Evolutionary conservation across 2,329 filamentous ascomycete species (phyloP), one percentile per base, ranked within the genome.

Genomic region (Fusarium sp.): DNA sequence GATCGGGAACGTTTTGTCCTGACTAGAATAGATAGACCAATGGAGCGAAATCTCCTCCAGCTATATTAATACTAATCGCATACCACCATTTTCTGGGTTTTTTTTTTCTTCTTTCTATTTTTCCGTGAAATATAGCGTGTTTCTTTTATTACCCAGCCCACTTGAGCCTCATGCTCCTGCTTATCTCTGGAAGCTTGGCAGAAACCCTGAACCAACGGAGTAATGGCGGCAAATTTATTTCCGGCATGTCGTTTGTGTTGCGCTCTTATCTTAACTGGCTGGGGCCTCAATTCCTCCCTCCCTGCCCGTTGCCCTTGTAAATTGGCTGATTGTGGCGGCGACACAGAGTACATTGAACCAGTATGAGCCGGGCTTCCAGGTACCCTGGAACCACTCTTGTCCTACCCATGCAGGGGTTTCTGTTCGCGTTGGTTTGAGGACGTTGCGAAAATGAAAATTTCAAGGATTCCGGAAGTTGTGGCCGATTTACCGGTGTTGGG

Each of bases 11-110:
- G 35, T 25, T 47, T 68, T 42, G 60, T 72, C 63, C 71, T 53
- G 72, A 58, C 66, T 71, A 67, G 66, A 61, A 54, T 62, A 74
- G 73, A 68, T 71, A 73, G 69, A 65, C 63, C 64, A 70, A 68
- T 72, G 74, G 71, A 74, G 75, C 72, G 30, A 52, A 32, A 60
- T 47, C 56, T 67, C 73, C 50, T 77, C 76, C 71, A 54, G 58
- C 60, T 69, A 75, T 64, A 73, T 78, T 78, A 77, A 77, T 77
- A 69, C 61, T 78, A 77, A 77, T 77, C 62, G 66, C 74, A 66
- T 63, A 76, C 64, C 76, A 60, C 61, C 65, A 50, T 60, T 56
- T 42, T 35, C 25, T 46, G n/a, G 16, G n/a, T n/a, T 13, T 13
- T 30, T 32, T 13, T n/a, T 19, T 19, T 37, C 11, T 28, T 18